Evolutionary conservation across 352 stramenopile genomes (phyloP), one percentile per base, ranked within the genome.

Genomic region (Blastocystis sp.): DNA sequence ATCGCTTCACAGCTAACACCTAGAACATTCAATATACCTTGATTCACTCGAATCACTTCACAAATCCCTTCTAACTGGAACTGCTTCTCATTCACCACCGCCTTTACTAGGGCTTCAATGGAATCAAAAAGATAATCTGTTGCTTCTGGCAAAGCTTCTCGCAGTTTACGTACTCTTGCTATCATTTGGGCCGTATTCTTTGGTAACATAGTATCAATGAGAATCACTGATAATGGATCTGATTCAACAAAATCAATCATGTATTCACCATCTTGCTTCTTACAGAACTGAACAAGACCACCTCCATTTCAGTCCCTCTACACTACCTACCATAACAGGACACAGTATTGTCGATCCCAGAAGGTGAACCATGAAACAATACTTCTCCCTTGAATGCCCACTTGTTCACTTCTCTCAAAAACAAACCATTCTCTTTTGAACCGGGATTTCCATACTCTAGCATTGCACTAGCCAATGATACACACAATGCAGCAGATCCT

Each of bases 301-400:
- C 93, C 93, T 73, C 43, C 24, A n/a, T 7, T 66, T 29, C 5
- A 73, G 24, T 39, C 12, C 12, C 5, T 9, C 12, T 9, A 39
- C 12, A 14, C 9, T 11, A 29, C 5, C 12, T 46, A 73, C 89
- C 89, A 88, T 93, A 96, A 43, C 91, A 92, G 35, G 92, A 93
- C 14, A 96, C 92, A 0, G 93, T 96, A 86, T 97, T 97, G 90
- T 97, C 94, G 32, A 96, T 91, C 56, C 94, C 94, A 14, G 93
- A 96, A 56, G 94, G 94, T 12, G 90, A 92, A 11, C 93, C 94
- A 74, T 97, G 94, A 29, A 96, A 89, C 65, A 97, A 92, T 21
- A 93, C 91, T 89, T 97, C 94, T 0, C 91, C 92, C n/a, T 90
- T 89, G 75, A 92, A 96, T 21, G 94, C 93, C 87, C 93, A 94